Percentiles rank a stretch among this genome's conserved stretches.
Conservation (phyloP, 2,329 filamentous ascomycete species). For the Colletotrichum sublineola region DNA sequence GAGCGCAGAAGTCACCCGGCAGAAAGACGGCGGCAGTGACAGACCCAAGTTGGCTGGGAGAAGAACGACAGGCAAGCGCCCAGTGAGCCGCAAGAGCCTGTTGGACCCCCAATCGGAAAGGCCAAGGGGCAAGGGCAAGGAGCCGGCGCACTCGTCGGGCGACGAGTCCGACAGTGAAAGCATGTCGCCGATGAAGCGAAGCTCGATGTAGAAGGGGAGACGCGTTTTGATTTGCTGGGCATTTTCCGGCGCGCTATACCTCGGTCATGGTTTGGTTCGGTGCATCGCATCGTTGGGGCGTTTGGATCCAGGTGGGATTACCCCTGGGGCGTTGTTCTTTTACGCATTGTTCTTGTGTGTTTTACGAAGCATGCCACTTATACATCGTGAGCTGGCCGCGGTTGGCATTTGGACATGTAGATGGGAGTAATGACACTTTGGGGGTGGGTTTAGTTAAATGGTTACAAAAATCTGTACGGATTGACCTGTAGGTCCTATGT, state of each 20-base stretch:
- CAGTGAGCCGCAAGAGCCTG: constrained; percentile 58
- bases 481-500: constrained; percentile 18
- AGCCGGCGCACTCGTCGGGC: constrained; percentile 52
- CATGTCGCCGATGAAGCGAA: constrained; percentile 51
- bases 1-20: constrained; percentile 52
- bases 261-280: constrained; percentile 32
- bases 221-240: constrained; percentile 35
- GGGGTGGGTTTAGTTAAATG: not conserved
- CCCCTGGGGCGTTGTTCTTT: not conserved
- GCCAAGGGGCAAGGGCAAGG: constrained; percentile 64
- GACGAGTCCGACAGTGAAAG: constrained; percentile 48
- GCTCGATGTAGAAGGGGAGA: constrained; percentile 55
- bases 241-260: constrained; percentile 43
- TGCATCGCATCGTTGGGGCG: constrained; percentile 34
- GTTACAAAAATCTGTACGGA: constrained; percentile 7
- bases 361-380: constrained; percentile 11
- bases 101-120: constrained; percentile 56
- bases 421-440: constrained; percentile 35
- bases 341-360: not conserved
- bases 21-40: constrained; percentile 43
- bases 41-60: constrained; percentile 49
- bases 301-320: constrained; percentile 27
- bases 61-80: constrained; percentile 49
- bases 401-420: constrained; percentile 32
- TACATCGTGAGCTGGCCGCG: constrained; percentile 27